Evolutionary conservation across 2,329 filamentous ascomycete species (phyloP), one percentile per base, ranked within the genome.

Genomic region (Epichloe bromicola): DNA sequence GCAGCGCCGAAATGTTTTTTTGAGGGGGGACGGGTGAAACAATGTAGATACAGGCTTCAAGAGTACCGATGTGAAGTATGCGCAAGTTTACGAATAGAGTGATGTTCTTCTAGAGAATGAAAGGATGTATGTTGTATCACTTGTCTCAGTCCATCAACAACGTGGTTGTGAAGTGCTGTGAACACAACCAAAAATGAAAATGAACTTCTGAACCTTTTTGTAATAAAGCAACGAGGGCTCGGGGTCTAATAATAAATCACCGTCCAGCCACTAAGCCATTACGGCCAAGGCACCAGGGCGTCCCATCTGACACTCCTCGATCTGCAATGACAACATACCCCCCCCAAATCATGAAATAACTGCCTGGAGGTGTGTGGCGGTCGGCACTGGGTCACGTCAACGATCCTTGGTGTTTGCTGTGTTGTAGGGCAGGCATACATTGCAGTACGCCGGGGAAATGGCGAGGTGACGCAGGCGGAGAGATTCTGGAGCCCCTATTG

Each of bases 281-380:
- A 37, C 19, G 26, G 33, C 46, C 17, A 48, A 43, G 36, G 14
- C 36, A 46, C 36, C 40, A 36, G 36, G 41, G 38, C 23, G 43
- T 40, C 46, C 50, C 49, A 54, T 54, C 42, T 48, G 53, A 39
- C 36, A 53, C 51, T 53, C 37, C 48, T 54, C 23, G 48, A 55
- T 54, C 49, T 53, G 49, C 42, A 42, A 36, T n/a, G 49, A 45
- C 37, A 40, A 34, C 8, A 43, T 12, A 12, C 46, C 36, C 33
- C 40, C 39, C 41, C 23, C 20, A 23, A 23, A 23, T 23, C 23
- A 23, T 6, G 6, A 6, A 23, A 6, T 23, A 23, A 23, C 23
- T 23, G 5, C 23, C 23, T 23, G 23, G 5, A 23, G 23, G 23
- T 23, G 23, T 23, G 23, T 23, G 23, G 23, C 20, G 23, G 23